A percentile compares a stretch with the other conserved stretches of the same genome.
These are phyloP conservation scores for Umbelopsis vinacea DNA, from an alignment of 192 early-diverging fungal species.

Conservation along the genomic window DNA sequence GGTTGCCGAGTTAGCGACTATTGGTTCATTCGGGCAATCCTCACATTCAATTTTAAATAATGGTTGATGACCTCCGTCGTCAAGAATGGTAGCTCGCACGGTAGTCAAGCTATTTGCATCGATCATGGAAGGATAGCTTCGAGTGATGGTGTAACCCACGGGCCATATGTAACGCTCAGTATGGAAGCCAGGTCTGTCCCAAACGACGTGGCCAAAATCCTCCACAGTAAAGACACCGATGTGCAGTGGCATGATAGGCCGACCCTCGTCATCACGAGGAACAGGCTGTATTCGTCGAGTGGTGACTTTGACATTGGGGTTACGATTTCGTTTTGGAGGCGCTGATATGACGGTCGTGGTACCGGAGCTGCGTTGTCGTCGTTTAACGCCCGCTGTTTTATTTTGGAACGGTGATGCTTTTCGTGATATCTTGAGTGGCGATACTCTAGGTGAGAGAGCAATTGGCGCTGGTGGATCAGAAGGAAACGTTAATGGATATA, in stretches of 20 bases:
- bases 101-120: conserved; percentile 57
- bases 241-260: conserved; percentile 75
- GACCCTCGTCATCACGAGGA: conserved; percentile 65
- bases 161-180: conserved; percentile 93
- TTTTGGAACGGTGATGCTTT: not conserved
- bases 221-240: conserved; percentile 80
- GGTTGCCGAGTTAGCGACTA: conserved; percentile 79
- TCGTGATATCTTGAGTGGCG: not conserved
- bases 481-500: not conserved
- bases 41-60: conserved; percentile 83
- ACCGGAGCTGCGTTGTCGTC: not conserved
- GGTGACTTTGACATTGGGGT: conserved; percentile 24
- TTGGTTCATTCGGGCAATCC: conserved; percentile 73
- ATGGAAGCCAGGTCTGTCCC: conserved; percentile 79
- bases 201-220: conserved; percentile 72
- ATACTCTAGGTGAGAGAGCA: not conserved
- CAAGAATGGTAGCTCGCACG: conserved; percentile 69
- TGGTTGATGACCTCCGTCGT: conserved; percentile 74
- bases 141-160: conserved; percentile 76
- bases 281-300: conserved; percentile 46
- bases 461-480: not conserved
- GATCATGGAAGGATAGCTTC: conserved; percentile 74
- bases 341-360: conserved; percentile 14
- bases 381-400: not conserved
- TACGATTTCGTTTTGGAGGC: conserved; percentile 5